Conservation (phyloP, 1,139 yeast genomes). For the Suhomyces wounanorum region DNA sequence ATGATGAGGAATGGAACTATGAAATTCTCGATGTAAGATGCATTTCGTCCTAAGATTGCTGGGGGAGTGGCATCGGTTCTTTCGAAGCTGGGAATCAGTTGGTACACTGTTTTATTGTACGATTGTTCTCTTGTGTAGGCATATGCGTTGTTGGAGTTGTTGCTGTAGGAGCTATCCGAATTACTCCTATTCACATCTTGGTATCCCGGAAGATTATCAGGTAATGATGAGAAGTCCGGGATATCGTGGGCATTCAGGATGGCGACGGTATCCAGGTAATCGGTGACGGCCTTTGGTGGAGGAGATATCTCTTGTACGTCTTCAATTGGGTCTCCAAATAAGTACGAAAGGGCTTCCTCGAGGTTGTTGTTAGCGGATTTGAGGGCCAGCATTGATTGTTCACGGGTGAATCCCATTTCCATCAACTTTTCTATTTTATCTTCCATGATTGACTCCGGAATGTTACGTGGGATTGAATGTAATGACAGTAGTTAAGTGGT, state of each 20-base stretch:
- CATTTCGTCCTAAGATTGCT: conserved; percentile 17
- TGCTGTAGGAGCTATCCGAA: not conserved
- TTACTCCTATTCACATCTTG: conserved; percentile 1
- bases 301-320: conserved; percentile 8
- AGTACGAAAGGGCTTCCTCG: conserved; percentile 54
- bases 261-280: conserved; percentile 13
- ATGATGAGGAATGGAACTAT: conserved; percentile 29
- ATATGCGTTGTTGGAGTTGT: not conserved
- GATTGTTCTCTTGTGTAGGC: not conserved
- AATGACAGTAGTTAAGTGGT: not conserved
- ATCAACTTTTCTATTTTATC: conserved; percentile 31
- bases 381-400: conserved; percentile 46
- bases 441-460: conserved; percentile 6
- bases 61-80: conserved; percentile 18
- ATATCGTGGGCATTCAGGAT: conserved; percentile 13
- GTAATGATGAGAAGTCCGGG: conserved; percentile 11
- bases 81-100: conserved; percentile 10
- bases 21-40: conserved; percentile 27
- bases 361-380: conserved; percentile 46
- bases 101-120: conserved; percentile 7
- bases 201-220: conserved; percentile 6
- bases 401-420: conserved; percentile 64
- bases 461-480: not conserved
- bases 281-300: not conserved
- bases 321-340: conserved; percentile 45